A percentile compares a stretch with the other conserved stretches of the same genome.
phyloP scores from a whole-genome alignment of 208 protist species.

The Leishmania arabica region DNA sequence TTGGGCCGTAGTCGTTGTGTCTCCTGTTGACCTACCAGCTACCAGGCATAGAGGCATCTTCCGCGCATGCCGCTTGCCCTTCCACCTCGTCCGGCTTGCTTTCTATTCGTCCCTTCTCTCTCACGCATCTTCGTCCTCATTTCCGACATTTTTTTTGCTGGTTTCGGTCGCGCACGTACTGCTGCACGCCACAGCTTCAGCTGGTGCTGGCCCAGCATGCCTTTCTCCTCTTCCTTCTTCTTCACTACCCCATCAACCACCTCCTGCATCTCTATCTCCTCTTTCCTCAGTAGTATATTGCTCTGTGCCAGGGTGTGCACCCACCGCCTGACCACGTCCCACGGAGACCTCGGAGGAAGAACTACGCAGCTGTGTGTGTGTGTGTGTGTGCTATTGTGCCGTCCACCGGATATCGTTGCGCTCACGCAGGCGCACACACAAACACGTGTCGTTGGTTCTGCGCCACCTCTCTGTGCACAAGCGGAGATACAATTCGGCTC shows the following conservation, averaged over 20 bases:
- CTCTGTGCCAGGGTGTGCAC: background rate
- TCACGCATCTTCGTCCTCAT: background rate
- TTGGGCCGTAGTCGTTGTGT: too few species aligned
- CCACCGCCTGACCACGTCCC: too few species aligned
- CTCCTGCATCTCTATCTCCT: background rate
- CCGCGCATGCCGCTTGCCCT: background rate
- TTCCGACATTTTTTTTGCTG: background rate
- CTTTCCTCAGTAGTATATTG: background rate
- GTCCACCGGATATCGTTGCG: background rate
- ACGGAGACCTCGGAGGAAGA: background rate
- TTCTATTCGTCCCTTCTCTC: background rate
- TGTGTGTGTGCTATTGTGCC: background rate
- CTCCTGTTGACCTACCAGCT: background rate
- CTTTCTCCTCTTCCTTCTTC: background rate
- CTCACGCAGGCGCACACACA: background rate
- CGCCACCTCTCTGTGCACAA: background rate
- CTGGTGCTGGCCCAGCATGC: background rate
- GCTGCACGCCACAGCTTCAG: background rate
- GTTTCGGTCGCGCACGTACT: background rate
- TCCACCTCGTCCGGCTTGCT: background rate
- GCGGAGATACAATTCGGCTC: background rate
- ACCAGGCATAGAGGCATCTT: background rate
- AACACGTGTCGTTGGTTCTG: background rate
- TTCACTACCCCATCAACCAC: background rate
- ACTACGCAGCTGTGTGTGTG: background rate